These are phyloP conservation scores for Raffaelea deltoideospora DNA, from an alignment of 2,329 filamentous ascomycete genomes.

Conservation along the genomic window DNA sequence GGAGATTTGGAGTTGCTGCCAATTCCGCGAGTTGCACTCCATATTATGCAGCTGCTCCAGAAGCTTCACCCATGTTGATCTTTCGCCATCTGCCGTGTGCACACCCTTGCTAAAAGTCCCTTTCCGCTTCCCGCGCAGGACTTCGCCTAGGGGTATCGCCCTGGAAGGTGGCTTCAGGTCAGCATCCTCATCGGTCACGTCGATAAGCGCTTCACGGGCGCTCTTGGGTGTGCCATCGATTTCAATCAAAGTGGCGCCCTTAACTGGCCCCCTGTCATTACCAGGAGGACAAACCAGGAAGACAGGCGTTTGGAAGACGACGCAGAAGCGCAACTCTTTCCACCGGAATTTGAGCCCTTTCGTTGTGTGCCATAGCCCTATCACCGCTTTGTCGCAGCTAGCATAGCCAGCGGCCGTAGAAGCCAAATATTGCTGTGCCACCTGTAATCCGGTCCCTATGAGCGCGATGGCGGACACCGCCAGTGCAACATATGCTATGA, in stretches of 20 bases:
- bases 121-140: background rate
- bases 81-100: conserved; percentile 40
- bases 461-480: conserved; percentile 32
- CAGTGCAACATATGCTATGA: conserved; percentile 28
- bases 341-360: conserved; percentile 24
- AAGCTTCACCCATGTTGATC: conserved; percentile 37
- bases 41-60: conserved; percentile 34
- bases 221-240: conserved; percentile 24
- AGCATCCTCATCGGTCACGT: too few species aligned
- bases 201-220: conserved; percentile 3
- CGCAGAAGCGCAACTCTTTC: conserved; percentile 32
- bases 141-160: background rate
- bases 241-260: conserved; percentile 16
- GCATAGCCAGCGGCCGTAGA: conserved; percentile 34
- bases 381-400: conserved; percentile 30
- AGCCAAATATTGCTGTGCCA: conserved; percentile 33
- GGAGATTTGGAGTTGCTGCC: conserved; percentile 22
- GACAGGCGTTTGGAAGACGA: conserved; percentile 32
- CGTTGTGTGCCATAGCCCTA: conserved; percentile 28
- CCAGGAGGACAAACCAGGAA: conserved; percentile 30
- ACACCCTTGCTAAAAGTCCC: conserved; percentile 15
- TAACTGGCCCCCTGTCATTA: conserved; percentile 22
- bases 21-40: conserved; percentile 30
- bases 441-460: conserved; percentile 28
- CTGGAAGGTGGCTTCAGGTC: too few species aligned